A percentile compares a stretch with the other conserved stretches of the same genome.
Evolutionary conservation across 768 basidiomycete species (phyloP).

Genomic region (Vararia minispora): DNA sequence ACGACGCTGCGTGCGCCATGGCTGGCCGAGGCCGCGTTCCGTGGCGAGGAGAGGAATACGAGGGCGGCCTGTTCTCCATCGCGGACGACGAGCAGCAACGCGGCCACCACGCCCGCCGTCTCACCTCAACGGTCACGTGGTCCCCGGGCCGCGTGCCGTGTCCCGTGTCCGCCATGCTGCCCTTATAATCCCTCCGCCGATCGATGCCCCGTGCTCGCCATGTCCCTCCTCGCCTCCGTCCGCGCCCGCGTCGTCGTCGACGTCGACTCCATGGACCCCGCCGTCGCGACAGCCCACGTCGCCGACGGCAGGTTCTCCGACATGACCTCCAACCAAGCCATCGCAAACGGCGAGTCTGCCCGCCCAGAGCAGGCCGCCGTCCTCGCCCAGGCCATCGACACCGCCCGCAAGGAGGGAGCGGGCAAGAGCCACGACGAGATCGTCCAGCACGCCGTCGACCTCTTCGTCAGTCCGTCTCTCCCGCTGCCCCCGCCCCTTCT

Average conservation of each 20-base stretch:
- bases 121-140: background rate
- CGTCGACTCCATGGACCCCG: slow-evolving; percentile 39
- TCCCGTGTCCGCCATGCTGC: background rate
- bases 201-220: slow-evolving; percentile 7
- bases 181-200: too few species aligned
- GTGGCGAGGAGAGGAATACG: background rate
- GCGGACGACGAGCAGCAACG: background rate
- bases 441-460: slow-evolving; percentile 26
- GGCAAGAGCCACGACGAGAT: slow-evolving; percentile 17
- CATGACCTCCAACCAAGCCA: slow-evolving; percentile 42
- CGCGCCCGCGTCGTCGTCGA: slow-evolving; percentile 27
- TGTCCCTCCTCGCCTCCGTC: slow-evolving; percentile 28
- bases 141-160: background rate
- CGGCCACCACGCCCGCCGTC: slow-evolving; percentile 3
- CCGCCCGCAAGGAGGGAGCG: slow-evolving; percentile 11
- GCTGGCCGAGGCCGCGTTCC: background rate
- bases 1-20: slow-evolving; percentile 12
- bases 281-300: slow-evolving; percentile 23
- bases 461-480: slow-evolving; percentile 22
- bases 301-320: slow-evolving; percentile 24
- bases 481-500: background rate
- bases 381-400: slow-evolving; percentile 23
- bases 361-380: slow-evolving; percentile 22
- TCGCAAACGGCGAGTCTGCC: slow-evolving; percentile 26
- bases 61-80: slow-evolving; percentile 11